Conservation (phyloP, 768 basidiomycete species). For the Calocera viscosa region DNA sequence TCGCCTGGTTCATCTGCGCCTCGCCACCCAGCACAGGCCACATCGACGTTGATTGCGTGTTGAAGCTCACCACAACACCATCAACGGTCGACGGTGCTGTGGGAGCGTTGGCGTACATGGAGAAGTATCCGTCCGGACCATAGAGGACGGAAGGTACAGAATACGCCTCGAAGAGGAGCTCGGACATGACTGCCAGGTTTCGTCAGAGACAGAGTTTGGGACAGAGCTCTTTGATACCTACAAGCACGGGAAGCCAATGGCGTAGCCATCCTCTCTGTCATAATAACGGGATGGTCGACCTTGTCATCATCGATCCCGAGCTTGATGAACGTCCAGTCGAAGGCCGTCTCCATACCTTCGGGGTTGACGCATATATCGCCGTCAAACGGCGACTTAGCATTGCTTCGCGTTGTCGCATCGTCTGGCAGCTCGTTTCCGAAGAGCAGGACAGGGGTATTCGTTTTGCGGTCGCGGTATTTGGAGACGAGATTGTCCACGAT, state of each 20-base stretch:
- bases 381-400: conserved; percentile 78
- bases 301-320: conserved; percentile 66
- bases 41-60: conserved; percentile 79
- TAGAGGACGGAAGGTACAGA: conserved; percentile 73
- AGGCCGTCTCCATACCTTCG: conserved; percentile 84
- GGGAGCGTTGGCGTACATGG: conserved; percentile 65
- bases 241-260: conserved; percentile 78
- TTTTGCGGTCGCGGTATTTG: conserved; percentile 81
- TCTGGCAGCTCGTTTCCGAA: conserved; percentile 81
- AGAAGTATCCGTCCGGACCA: conserved; percentile 82
- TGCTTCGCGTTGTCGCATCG: conserved; percentile 70
- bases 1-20: conserved; percentile 24
- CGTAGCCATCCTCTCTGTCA: conserved; percentile 84
- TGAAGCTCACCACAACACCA: conserved; percentile 82
- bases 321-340: conserved; percentile 83
- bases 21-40: conserved; percentile 76
- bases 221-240: conserved; percentile 33
- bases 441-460: conserved; percentile 66
- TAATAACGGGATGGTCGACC: conserved; percentile 78
- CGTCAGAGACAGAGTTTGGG: not conserved
- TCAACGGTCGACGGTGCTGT: conserved; percentile 41
- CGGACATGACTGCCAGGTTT: conserved; percentile 62
- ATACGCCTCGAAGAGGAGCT: conserved; percentile 92
- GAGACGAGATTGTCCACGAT: conserved; percentile 59
- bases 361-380: conserved; percentile 85